phyloP scores from a whole-genome alignment of 1,284 basidiomycete genomes.

The Leccinum huronense region DNA sequence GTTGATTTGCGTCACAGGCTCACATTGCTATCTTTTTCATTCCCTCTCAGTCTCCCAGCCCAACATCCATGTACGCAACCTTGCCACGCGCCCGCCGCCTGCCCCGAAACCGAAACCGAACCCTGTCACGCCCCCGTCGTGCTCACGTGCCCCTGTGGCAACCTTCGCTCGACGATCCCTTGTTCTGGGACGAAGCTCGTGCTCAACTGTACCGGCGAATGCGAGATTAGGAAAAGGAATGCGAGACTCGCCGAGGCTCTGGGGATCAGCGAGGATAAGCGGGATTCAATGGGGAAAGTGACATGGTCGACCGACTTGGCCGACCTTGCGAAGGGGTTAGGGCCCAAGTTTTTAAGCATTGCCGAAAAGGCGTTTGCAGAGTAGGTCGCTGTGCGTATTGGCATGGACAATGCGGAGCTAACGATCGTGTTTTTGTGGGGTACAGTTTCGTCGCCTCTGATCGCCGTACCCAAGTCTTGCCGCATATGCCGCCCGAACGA shows the following conservation, averaged over 20 bases:
- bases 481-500: slow-evolving; percentile 76
- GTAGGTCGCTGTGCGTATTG: slow-evolving; percentile 38
- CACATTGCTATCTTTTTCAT: background rate
- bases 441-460: slow-evolving; percentile 66
- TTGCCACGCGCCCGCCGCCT: slow-evolving; percentile 85
- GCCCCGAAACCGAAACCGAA: slow-evolving; percentile 76
- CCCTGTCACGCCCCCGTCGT: slow-evolving; percentile 68
- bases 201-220: slow-evolving; percentile 81
- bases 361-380: slow-evolving; percentile 82
- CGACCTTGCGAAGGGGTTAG: slow-evolving; percentile 47
- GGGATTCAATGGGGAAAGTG: slow-evolving; percentile 38
- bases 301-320: slow-evolving; percentile 64
- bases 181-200: slow-evolving; percentile 54
- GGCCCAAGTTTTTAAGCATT: slow-evolving; percentile 60
- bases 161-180: slow-evolving; percentile 65
- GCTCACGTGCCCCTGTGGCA: slow-evolving; percentile 77
- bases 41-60: slow-evolving; percentile 46
- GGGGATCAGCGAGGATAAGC: slow-evolving; percentile 63
- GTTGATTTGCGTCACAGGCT: background rate
- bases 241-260: slow-evolving; percentile 84
- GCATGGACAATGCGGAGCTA: background rate
- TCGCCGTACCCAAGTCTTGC: slow-evolving; percentile 71
- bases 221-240: slow-evolving; percentile 80
- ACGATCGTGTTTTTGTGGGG: background rate
- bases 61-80: slow-evolving; percentile 70